These are phyloP conservation scores for Populus nigra DNA, from an alignment of 345 rosid genomes.

Conservation along the genomic window DNA sequence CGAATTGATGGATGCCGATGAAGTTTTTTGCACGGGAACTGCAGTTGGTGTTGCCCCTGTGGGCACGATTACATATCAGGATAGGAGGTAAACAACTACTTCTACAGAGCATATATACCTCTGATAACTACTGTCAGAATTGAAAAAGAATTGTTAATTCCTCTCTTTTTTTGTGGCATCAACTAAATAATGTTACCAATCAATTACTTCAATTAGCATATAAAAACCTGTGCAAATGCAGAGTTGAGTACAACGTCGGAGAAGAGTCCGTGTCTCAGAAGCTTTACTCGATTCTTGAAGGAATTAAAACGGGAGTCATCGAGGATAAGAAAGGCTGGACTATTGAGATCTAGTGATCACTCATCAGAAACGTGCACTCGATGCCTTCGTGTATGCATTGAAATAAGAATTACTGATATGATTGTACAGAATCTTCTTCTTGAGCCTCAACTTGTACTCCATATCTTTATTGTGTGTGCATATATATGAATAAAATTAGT, in stretches of 20 bases:
- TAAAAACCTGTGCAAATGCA: constrained; percentile 25
- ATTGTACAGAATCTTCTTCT: no score
- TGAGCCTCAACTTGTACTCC: no score
- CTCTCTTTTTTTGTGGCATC: neutral
- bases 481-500: no score
- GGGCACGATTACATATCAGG: constrained; percentile 39
- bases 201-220: neutral
- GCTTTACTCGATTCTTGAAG: constrained; percentile 56
- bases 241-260: constrained; percentile 52
- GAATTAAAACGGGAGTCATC: constrained; percentile 62
- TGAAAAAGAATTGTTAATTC: neutral
- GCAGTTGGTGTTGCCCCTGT: constrained; percentile 56
- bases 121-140: neutral
- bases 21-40: constrained; percentile 59
- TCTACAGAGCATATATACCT: neutral
- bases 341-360: constrained; percentile 35
- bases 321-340: constrained; percentile 80
- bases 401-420: no score
- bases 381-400: no score
- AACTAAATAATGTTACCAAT: neutral
- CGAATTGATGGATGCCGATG: constrained; percentile 47
- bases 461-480: no score
- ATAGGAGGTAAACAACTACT: constrained; percentile 30
- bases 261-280: constrained; percentile 42
- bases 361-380: neutral